phyloP scores from a whole-genome alignment of 2,329 filamentous ascomycete genomes.

The Gyromitra esculenta region DNA sequence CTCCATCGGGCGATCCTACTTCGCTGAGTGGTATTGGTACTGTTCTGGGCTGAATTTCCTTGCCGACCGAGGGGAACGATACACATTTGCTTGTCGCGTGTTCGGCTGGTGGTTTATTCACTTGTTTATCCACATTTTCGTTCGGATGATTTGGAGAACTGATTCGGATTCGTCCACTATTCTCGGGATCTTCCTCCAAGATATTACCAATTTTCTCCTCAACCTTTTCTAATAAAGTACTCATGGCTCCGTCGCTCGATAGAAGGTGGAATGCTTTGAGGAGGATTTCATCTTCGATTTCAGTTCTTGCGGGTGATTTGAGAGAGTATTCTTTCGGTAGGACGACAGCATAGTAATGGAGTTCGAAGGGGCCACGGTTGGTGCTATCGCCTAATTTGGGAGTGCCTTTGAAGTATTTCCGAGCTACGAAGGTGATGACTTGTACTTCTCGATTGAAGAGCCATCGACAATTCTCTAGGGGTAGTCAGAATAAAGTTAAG shows the following conservation, averaged over 20 bases:
- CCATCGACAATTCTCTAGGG: constrained; percentile 31
- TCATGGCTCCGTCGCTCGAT: constrained; percentile 31
- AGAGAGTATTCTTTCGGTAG: constrained; percentile 27
- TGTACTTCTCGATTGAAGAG: constrained; percentile 30
- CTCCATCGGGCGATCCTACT: background rate
- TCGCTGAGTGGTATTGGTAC: background rate
- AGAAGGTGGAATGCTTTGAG: constrained; percentile 20
- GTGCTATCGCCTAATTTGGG: background rate
- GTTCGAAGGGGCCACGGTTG: background rate
- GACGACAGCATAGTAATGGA: constrained; percentile 19
- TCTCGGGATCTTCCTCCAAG: background rate
- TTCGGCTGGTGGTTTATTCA: background rate
- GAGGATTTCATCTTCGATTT: constrained; percentile 14
- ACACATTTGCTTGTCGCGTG: background rate
- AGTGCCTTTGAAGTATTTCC: background rate
- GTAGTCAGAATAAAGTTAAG: background rate
- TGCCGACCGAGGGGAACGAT: background rate
- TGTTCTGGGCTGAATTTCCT: background rate
- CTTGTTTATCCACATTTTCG: background rate
- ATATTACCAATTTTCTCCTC: constrained; percentile 21
- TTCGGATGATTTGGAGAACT: background rate
- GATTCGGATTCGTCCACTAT: constrained; percentile 12
- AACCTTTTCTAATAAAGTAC: constrained; percentile 5
- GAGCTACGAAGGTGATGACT: constrained; percentile 16
- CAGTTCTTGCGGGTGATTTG: background rate